Conservation (phyloP, 75 land plant genomes). For the Chamaecyparis obtusa region DNA sequence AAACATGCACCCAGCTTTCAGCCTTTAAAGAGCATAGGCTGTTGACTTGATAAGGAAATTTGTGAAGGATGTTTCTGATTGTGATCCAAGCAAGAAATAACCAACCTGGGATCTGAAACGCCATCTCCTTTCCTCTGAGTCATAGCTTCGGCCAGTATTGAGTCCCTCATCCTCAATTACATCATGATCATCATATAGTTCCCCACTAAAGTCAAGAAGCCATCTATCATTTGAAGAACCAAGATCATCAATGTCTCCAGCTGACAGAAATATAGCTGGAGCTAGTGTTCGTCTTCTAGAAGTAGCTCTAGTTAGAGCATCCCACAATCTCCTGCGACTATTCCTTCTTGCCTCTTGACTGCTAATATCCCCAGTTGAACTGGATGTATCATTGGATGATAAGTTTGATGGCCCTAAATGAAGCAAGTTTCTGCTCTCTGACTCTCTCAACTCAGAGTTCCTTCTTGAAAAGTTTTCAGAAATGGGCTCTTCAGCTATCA, state of each 20-base stretch:
- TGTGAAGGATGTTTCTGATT: neutral
- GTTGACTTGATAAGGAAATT: neutral
- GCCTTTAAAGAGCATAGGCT: neutral
- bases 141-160: conserved; percentile 34
- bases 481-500: conserved; percentile 2
- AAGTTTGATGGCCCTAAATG: neutral
- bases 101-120: conserved; percentile 77
- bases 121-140: conserved; percentile 41
- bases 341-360: conserved; percentile 59
- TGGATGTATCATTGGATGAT: neutral
- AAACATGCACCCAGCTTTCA: conserved; percentile 8
- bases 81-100: conserved; percentile 9
- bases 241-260: conserved; percentile 42
- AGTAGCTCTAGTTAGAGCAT: conserved; percentile 73
- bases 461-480: neutral
- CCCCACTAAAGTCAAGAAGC: conserved; percentile 48
- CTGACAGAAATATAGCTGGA: conserved; percentile 33
- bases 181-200: conserved; percentile 32
- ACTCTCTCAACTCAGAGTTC: conserved; percentile 7
- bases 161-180: conserved; percentile 38
- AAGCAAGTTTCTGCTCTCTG: neutral
- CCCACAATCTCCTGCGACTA: conserved; percentile 77
- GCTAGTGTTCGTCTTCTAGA: conserved; percentile 49
- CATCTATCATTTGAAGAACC: conserved; percentile 47
- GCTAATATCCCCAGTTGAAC: conserved; percentile 20